phyloP scores from a whole-genome alignment of 2,329 filamentous ascomycete genomes.

The Colletotrichum horii region DNA sequence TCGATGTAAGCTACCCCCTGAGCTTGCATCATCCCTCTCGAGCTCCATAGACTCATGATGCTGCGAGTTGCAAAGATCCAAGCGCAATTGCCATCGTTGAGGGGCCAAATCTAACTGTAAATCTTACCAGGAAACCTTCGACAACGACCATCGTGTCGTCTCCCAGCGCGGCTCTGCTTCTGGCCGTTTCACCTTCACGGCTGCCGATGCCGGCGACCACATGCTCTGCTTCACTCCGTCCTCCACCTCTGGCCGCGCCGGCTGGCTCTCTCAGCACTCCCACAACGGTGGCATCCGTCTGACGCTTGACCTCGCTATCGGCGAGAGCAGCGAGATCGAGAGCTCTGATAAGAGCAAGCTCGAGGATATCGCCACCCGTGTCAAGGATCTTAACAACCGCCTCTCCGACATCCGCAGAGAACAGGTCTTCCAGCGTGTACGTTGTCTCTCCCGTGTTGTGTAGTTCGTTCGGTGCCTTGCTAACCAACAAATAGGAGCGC shows the following conservation, averaged over 20 bases:
- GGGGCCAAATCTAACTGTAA: constrained; percentile 6
- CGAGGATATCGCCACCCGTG: constrained; percentile 83
- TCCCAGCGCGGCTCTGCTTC: constrained; percentile 77
- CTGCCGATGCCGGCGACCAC: constrained; percentile 94
- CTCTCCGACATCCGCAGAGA: constrained; percentile 89
- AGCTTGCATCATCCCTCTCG: not conserved
- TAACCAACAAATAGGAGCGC: constrained; percentile 71
- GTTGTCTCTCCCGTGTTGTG: not conserved
- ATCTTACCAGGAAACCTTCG: constrained; percentile 80
- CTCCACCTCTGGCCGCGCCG: constrained; percentile 70
- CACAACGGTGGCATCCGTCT: constrained; percentile 82
- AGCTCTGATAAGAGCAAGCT: constrained; percentile 94
- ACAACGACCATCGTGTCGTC: constrained; percentile 96
- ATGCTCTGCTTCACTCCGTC: constrained; percentile 91
- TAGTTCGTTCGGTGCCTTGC: not conserved
- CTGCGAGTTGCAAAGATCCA: not conserved
- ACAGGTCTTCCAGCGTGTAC: constrained; percentile 93
- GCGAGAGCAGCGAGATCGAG: constrained; percentile 92
- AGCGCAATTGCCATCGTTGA: not conserved
- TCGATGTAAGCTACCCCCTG: constrained; percentile 65
- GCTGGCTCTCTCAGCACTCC: constrained; percentile 72
- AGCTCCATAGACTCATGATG: not conserved
- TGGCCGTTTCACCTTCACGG: constrained; percentile 94
- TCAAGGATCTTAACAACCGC: constrained; percentile 87
- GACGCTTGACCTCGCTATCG: constrained; percentile 89